Conservation (phyloP, 1,284 basidiomycete genomes). For the Leccinum insolens region DNA sequence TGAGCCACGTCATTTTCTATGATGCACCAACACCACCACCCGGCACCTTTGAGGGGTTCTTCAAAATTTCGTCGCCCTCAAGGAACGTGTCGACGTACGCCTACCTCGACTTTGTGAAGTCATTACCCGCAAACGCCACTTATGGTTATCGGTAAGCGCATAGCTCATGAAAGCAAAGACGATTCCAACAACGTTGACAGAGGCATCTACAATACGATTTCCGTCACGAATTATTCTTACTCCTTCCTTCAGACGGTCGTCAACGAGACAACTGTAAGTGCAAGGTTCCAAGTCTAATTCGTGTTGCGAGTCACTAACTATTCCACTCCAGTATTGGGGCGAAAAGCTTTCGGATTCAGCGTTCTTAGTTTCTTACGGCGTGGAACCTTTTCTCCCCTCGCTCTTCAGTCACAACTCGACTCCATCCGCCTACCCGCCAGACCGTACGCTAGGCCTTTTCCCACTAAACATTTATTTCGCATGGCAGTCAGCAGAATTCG, state of each 20-base stretch:
- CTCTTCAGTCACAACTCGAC: conserved; percentile 15
- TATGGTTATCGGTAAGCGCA: conserved; percentile 10
- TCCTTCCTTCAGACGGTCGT: conserved; percentile 10
- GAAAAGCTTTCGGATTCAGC: conserved; percentile 21
- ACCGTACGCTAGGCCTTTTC: conserved; percentile 40
- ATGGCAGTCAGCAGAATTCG: conserved; percentile 41
- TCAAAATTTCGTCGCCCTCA: conserved; percentile 35
- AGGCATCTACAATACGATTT: conserved; percentile 14
- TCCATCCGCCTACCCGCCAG: conserved; percentile 50
- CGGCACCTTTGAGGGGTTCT: conserved; percentile 49
- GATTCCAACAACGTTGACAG: neutral
- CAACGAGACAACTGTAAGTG: conserved; percentile 14
- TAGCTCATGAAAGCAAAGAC: neutral
- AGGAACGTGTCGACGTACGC: conserved; percentile 37
- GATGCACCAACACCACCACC: conserved; percentile 50
- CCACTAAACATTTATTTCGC: conserved; percentile 52
- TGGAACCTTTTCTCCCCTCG: conserved; percentile 55
- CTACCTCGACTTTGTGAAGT: conserved; percentile 31
- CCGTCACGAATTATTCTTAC: conserved; percentile 2
- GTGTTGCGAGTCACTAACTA: neutral
- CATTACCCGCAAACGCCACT: conserved; percentile 2
- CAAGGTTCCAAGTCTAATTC: neutral
- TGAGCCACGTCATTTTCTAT: conserved; percentile 49
- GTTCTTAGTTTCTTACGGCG: conserved; percentile 42
- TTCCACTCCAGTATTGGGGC: conserved; percentile 9